A percentile compares a stretch with the other conserved stretches of the same genome.
These are phyloP conservation scores for Wickerhamiella domercqiae DNA, from an alignment of 805 yeast species.

Conservation along the genomic window DNA sequence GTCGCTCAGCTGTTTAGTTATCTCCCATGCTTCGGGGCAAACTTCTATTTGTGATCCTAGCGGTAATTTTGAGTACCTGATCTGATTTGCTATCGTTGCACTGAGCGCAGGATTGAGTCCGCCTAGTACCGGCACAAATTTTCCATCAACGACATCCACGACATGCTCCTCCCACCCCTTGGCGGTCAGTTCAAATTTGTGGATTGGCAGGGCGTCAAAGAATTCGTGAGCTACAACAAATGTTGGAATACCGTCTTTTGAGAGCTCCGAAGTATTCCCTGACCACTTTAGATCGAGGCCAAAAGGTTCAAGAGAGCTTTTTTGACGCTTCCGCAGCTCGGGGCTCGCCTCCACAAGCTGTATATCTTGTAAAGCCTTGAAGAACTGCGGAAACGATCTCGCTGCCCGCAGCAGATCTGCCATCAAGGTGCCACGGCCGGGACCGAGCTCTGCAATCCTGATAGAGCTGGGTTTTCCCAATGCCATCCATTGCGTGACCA, in stretches of 20 bases:
- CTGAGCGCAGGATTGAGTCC: constrained; percentile 5
- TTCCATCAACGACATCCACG: constrained; percentile 35
- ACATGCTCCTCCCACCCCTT: constrained; percentile 57
- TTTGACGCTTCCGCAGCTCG: constrained; percentile 44
- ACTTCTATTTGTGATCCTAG: constrained; percentile 50
- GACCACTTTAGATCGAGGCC: constrained; percentile 33
- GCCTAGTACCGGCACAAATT: constrained; percentile 10
- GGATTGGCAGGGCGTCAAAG: constrained; percentile 73
- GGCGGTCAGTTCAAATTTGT: constrained; percentile 41
- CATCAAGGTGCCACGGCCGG: constrained; percentile 72
- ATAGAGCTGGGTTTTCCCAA: constrained; percentile 39
- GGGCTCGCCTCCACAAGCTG: constrained; percentile 60
- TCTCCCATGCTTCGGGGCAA: constrained; percentile 55
- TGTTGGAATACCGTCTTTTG: constrained; percentile 30
- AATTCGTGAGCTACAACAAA: constrained; percentile 73
- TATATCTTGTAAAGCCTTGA: constrained; percentile 24
- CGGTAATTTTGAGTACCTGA: constrained; percentile 38
- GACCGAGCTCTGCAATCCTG: constrained; percentile 63
- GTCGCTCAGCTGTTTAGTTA: constrained; percentile 37
- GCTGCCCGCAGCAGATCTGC: constrained; percentile 37
- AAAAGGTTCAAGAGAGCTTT: constrained; percentile 36
- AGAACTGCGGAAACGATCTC: constrained; percentile 22
- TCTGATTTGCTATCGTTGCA: constrained; percentile 12
- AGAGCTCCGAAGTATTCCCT: constrained; percentile 21
- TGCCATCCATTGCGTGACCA: constrained; percentile 34